A percentile compares a stretch with the other conserved stretches of the same genome.
These are phyloP conservation scores for Murraya koenigii DNA, from an alignment of 345 rosid species.

Conservation along the genomic window DNA sequence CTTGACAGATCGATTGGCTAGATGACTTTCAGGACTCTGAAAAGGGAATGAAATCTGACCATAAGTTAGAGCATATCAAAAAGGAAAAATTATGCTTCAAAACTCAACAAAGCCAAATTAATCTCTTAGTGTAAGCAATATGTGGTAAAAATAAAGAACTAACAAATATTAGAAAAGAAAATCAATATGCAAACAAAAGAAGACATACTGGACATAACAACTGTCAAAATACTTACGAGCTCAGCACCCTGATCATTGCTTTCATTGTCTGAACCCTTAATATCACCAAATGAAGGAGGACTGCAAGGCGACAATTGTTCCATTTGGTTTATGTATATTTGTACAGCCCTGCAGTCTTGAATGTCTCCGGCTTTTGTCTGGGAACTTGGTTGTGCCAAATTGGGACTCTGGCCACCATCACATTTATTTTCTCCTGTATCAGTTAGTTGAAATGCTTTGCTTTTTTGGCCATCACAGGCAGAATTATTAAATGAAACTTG, in stretches of 20 bases:
- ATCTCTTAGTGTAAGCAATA: background rate
- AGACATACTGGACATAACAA: background rate
- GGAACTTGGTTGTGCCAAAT: constrained; percentile 22
- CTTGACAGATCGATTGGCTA: constrained; percentile 21
- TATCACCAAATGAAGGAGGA: constrained; percentile 51
- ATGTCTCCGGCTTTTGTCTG: constrained; percentile 13
- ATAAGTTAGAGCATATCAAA: background rate
- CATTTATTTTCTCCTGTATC: constrained; percentile 18
- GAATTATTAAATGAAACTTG: constrained; percentile 3
- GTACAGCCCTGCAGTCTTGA: constrained; percentile 20
- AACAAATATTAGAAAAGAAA: background rate
- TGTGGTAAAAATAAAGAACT: background rate
- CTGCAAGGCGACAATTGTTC: constrained; percentile 40
- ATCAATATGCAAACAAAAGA: background rate
- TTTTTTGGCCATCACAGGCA: constrained; percentile 19
- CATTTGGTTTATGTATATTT: constrained; percentile 20
- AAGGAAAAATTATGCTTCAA: background rate
- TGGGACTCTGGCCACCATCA: constrained; percentile 6
- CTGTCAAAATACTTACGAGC: constrained; percentile 29
- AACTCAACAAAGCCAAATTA: background rate
- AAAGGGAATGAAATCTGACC: constrained; percentile 1
- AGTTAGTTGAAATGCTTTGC: constrained; percentile 20
- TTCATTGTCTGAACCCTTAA: constrained; percentile 45
- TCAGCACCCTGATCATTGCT: constrained; percentile 33
- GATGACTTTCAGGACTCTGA: constrained; percentile 37